Evolutionary conservation across 2,329 filamentous ascomycete species (phyloP), one percentile per base, ranked within the genome.

Genomic region (Plenodomus biglobosus): DNA sequence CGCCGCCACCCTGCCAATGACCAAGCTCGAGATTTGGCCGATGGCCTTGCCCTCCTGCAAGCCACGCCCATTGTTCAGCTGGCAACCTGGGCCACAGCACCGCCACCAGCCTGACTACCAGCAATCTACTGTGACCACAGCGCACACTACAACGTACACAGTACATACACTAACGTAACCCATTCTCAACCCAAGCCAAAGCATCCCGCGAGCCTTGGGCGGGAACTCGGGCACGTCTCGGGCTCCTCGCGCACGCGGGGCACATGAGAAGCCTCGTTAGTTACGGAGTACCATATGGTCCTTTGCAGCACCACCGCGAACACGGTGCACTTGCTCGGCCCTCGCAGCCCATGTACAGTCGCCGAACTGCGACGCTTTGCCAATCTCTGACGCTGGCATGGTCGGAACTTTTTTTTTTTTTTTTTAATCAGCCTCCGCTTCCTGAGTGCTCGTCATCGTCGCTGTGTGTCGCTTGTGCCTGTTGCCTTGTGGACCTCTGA

Each of bases 241-340:
- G 51, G 40, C 52, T 62, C 36, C 59, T 56, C 19, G 51, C 54
- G 36, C 58, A 65, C 13, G 59, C 59, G 37, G 58, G 53, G 48
- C 65, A 66, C 6, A 58, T 51, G 11, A n/a, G 58, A 61, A 2
- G 30, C 19, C 38, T 67, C 61, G 35, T 55, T 59, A 35, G n/a
- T n/a, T n/a, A n/a, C n/a, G n/a, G n/a, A n/a, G n/a, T n/a, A n/a
- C n/a, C n/a, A n/a, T n/a, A n/a, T n/a, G n/a, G n/a, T n/a, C n/a
- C 24, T 55, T 38, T 68, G 61, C 35, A 58, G 44, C 5, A 64
- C 56, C 13, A 64, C 62, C 43, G 62, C 58, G 42, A 66, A 65
- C 6, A 64, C 56, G 18, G 52, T 55, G 43, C 64, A 66, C 18
- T 54, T 57, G 19, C 30, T 50, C 20, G 41, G 17, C 20, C 38